Evolutionary conservation across 768 basidiomycete genomes (phyloP).

Genomic region (Kwoniella mangroviensis): DNA sequence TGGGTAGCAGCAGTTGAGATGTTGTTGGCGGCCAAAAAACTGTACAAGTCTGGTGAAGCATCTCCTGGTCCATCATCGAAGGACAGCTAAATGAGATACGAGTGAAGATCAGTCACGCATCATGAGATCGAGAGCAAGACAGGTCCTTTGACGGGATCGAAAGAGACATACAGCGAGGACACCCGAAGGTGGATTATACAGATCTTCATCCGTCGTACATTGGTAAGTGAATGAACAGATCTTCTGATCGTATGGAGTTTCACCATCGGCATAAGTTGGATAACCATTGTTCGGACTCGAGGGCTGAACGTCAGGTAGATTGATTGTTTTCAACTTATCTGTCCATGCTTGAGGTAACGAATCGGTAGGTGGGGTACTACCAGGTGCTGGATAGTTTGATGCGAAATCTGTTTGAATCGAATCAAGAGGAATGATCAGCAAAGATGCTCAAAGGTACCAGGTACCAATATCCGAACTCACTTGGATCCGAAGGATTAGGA

Average conservation of each 20-base stretch:
- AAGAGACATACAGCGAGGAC: slow-evolving; percentile 60
- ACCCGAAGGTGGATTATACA: slow-evolving; percentile 78
- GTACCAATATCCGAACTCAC: slow-evolving; percentile 22
- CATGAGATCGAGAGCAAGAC: neutral
- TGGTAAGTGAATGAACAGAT: slow-evolving; percentile 80
- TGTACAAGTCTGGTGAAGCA: slow-evolving; percentile 62
- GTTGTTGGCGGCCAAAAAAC: slow-evolving; percentile 71
- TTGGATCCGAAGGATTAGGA: slow-evolving; percentile 26
- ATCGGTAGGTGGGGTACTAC: slow-evolving; percentile 62
- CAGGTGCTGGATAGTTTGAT: slow-evolving; percentile 64
- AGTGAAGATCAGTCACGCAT: neutral
- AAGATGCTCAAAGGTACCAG: neutral
- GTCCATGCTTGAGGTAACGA: slow-evolving; percentile 72
- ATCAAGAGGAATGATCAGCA: neutral
- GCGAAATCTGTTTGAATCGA: slow-evolving; percentile 65
- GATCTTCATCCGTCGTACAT: slow-evolving; percentile 67
- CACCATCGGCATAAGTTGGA: slow-evolving; percentile 49
- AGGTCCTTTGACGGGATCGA: neutral
- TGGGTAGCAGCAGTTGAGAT: slow-evolving; percentile 68
- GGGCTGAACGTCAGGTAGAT: slow-evolving; percentile 71
- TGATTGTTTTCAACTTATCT: slow-evolving; percentile 70
- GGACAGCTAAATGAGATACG: slow-evolving; percentile 27
- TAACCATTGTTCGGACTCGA: slow-evolving; percentile 59
- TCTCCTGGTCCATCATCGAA: slow-evolving; percentile 56
- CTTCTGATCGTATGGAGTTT: slow-evolving; percentile 58